Conservation (phyloP, 345 rosid genomes). For the Corchorus capsularis region DNA sequence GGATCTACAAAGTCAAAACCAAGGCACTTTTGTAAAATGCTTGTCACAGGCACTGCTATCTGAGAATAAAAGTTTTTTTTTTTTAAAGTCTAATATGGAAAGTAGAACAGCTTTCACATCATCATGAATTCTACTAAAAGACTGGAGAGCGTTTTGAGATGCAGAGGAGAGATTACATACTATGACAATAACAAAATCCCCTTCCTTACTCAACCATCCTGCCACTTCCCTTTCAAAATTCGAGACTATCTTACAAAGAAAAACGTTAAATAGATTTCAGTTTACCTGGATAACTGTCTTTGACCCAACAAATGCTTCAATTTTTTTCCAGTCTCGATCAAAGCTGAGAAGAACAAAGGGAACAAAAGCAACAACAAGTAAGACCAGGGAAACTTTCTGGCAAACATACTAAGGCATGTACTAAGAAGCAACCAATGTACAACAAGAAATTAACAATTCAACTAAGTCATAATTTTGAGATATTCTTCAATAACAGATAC, state of each 20-base stretch:
- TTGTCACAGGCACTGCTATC: not conserved
- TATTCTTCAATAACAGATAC: too few species aligned
- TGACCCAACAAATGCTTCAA: constrained; percentile 86
- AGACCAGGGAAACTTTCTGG: not conserved
- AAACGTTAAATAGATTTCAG: constrained; percentile 4
- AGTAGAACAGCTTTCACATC: not conserved
- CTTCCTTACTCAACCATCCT: not conserved
- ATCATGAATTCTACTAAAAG: not conserved
- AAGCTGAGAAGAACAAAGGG: constrained; percentile 46
- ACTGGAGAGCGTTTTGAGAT: constrained; percentile 5
- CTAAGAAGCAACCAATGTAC: not conserved
- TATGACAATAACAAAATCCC: not conserved
- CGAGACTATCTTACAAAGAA: not conserved
- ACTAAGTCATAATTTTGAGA: too few species aligned
- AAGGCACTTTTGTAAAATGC: not conserved
- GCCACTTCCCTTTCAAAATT: not conserved
- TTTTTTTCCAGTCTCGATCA: constrained; percentile 95
- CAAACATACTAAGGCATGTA: not conserved
- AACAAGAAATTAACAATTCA: not conserved
- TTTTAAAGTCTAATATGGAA: not conserved
- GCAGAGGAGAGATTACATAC: not conserved
- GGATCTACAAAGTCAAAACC: constrained; percentile 47
- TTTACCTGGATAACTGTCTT: constrained; percentile 87
- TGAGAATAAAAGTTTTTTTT: not conserved
- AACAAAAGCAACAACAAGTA: not conserved